These are phyloP conservation scores for Halophytophthora polymorphica DNA, from an alignment of 352 stramenopile species.

Conservation along the genomic window DNA sequence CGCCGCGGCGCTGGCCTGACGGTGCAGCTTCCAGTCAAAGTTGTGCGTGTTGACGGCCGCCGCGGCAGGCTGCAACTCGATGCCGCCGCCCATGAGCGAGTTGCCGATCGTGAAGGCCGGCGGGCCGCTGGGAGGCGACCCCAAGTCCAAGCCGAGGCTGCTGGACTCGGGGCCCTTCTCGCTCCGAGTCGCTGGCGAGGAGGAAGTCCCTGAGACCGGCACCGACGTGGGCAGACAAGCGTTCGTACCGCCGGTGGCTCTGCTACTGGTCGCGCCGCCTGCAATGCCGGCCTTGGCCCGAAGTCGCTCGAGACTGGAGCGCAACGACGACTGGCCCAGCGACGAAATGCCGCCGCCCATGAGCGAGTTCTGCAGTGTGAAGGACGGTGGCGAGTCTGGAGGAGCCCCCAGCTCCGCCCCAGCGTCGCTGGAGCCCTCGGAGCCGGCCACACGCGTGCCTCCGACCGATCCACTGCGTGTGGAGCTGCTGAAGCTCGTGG, in stretches of 20 bases:
- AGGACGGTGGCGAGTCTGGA: conserved; percentile 37
- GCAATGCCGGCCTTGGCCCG: conserved; percentile 8
- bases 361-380: conserved; percentile 66
- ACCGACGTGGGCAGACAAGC: conserved; percentile 1
- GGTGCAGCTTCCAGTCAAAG: conserved; percentile 75
- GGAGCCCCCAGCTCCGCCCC: conserved; percentile 29
- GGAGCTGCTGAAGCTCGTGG: too few species aligned
- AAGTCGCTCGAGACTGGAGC: conserved; percentile 13
- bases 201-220: conserved; percentile 7
- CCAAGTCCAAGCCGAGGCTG: conserved; percentile 38
- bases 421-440: neutral
- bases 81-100: conserved; percentile 81
- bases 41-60: conserved; percentile 78
- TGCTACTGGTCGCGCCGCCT: conserved; percentile 6
- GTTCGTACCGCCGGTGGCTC: neutral
- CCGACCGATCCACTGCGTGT: conserved; percentile 3
- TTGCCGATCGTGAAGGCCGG: conserved; percentile 69
- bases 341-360: conserved; percentile 51
- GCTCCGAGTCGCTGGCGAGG: conserved; percentile 9
- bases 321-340: conserved; percentile 3
- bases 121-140: conserved; percentile 51
- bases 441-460: conserved; percentile 2
- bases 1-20: conserved; percentile 11
- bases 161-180: conserved; percentile 9
- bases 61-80: conserved; percentile 67